Percentiles rank a stretch among this genome's conserved stretches.
These are phyloP conservation scores for Bromus sterilis DNA, from an alignment of 176 grass and related monocot genomes.

Conservation along the genomic window DNA sequence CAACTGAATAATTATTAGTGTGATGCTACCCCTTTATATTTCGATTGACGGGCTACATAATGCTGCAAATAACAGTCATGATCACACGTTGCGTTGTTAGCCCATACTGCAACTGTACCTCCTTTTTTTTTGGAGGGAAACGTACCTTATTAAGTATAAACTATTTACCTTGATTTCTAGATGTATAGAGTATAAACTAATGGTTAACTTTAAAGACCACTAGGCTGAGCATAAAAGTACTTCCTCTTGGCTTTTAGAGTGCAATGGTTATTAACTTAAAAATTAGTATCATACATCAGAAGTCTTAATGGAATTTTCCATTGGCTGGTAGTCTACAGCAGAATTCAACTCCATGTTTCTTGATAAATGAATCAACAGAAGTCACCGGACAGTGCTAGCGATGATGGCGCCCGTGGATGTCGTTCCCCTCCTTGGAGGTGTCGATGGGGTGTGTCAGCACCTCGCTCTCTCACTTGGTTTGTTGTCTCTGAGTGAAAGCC, in stretches of 20 bases:
- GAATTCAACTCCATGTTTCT: background rate
- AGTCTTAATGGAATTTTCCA: background rate
- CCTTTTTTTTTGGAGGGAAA: background rate
- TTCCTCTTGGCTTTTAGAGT: background rate
- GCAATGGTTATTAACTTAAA: background rate
- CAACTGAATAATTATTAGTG: background rate
- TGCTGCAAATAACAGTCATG: background rate
- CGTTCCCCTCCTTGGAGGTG: no score
- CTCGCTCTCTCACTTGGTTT: no score
- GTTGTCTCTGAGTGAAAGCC: no score
- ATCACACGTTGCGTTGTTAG: background rate
- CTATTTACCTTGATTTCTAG: background rate
- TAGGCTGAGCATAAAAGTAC: background rate
- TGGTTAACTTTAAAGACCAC: background rate
- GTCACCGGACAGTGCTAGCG: no score
- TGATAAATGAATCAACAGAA: background rate
- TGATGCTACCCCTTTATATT: background rate
- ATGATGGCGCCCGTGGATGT: no score
- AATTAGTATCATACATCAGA: background rate
- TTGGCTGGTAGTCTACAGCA: background rate
- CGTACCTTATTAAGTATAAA: background rate
- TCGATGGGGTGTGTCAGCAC: no score
- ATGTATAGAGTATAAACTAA: background rate
- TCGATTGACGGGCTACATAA: background rate
- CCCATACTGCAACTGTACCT: background rate